These are phyloP conservation scores for Rubroshorea leprosula DNA, from an alignment of 345 rosid species.

Conservation along the genomic window DNA sequence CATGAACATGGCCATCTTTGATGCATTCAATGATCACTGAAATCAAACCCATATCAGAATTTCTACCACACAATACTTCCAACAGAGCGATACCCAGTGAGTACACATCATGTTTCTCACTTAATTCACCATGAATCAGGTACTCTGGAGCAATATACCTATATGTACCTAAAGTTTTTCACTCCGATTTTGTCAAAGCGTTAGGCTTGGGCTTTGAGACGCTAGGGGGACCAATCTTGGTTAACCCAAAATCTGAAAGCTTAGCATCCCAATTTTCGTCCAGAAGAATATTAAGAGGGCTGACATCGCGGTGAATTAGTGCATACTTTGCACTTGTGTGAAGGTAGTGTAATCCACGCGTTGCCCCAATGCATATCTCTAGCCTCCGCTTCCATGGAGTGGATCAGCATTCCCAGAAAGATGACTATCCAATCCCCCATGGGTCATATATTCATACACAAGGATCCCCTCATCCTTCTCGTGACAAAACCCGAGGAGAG, in stretches of 20 bases:
- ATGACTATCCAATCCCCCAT: conserved; percentile 14
- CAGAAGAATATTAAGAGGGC: conserved; percentile 28
- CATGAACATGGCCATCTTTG: conserved; percentile 21
- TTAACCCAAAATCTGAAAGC: conserved; percentile 36
- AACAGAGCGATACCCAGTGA: conserved; percentile 37
- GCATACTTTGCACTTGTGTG: conserved; percentile 28
- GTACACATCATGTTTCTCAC: conserved; percentile 37
- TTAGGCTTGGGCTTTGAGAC: conserved; percentile 10
- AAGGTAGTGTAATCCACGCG: conserved; percentile 32
- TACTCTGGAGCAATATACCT: conserved; percentile 33
- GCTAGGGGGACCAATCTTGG: conserved; percentile 30
- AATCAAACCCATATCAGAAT: conserved; percentile 21
- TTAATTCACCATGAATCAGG: conserved; percentile 25
- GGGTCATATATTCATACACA: conserved; percentile 7
- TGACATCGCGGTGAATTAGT: conserved; percentile 34
- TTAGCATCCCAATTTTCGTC: conserved; percentile 33
- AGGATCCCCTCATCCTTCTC: neutral
- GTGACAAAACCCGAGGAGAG: conserved; percentile 8
- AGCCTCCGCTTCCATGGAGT: conserved; percentile 32
- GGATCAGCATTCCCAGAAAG: conserved; percentile 20
- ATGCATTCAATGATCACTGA: conserved; percentile 30
- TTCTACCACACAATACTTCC: conserved; percentile 26
- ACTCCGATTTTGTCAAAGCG: conserved; percentile 21
- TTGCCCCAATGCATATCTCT: conserved; percentile 32
- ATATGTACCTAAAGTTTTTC: conserved; percentile 27